Base-by-base conservation (phyloP, 257 asterid genomes). In the Solanum pimpinellifolium region DNA sequence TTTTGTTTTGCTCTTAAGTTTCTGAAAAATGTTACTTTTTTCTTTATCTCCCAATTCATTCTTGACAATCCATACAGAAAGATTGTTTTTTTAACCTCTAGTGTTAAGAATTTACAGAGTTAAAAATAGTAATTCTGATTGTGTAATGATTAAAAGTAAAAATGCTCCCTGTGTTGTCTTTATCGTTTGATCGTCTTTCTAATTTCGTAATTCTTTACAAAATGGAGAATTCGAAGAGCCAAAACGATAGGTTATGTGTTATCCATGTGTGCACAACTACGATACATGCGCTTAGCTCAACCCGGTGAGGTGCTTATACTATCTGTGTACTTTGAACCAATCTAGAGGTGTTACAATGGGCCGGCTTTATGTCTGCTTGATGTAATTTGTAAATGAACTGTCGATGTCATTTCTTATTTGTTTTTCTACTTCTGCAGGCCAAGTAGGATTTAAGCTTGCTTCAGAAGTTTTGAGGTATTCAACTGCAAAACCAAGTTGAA, bases 361-460 rank as follows among this genome's bases (percentile, higher is more conserved):
- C 35, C 4, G 8, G 29, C 27, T 75, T 35, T 18, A 11, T 72
- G 27, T n/a, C 39, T 72, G 46, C 47, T 72, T 72, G 15, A 70
- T 70, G 16, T 7, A 15, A 7, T 42, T n/a, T 41, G 83, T n/a
- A n/a, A 42, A 76, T 42, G 8, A 76, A 82, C 2, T 82, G 29
- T 82, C 46, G 1, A 72, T 60, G 74, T 0, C 35, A 7, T 41
- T 60, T 25, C 52, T 33, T 42, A 21, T 20, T 39, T 59, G 86
- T 27, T 62, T 62, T 83, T 83, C 33, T 16, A 59, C 2, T 81
- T 87, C 84, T 33, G 83, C 82, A 86, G 77, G 85, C 18, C 90
- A 90, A 91, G 91, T 87, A 20, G 90, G 78, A 2, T 23, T n/a
- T 74, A 65, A 68, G 87, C 86, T 72, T 72, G 11, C 90, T 49